Percentiles rank a stretch among this genome's conserved stretches.
phyloP scores from a whole-genome alignment of 345 rosid genomes.

The Noccaea caerulescens region DNA sequence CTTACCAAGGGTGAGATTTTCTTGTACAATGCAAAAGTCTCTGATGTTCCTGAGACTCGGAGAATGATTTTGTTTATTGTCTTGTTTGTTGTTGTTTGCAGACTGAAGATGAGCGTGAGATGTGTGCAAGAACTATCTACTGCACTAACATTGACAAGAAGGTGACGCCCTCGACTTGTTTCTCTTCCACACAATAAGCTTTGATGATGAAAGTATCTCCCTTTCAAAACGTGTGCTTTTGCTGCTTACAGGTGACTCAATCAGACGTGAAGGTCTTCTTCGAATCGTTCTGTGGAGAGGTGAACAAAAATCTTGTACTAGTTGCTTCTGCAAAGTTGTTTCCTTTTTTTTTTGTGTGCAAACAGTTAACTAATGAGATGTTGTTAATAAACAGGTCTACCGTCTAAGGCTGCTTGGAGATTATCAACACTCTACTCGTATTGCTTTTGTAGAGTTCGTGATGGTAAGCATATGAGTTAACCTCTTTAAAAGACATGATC shows the following conservation, averaged over 20 bases:
- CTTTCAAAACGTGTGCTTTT: slow-evolving; percentile 2
- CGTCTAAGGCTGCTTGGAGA: slow-evolving; percentile 86
- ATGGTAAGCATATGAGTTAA: slow-evolving; percentile 50
- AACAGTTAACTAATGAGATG: not conserved
- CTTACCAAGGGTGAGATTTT: slow-evolving; percentile 76
- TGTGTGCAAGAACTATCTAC: slow-evolving; percentile 90
- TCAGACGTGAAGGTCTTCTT: slow-evolving; percentile 70
- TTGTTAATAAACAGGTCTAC: slow-evolving; percentile 55
- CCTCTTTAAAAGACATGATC: not conserved
- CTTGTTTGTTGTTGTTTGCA: slow-evolving; percentile 37
- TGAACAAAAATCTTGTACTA: slow-evolving; percentile 10
- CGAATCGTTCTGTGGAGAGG: slow-evolving; percentile 83
- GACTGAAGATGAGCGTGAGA: slow-evolving; percentile 94
- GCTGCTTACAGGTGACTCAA: slow-evolving; percentile 63
- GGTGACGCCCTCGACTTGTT: slow-evolving; percentile 53
- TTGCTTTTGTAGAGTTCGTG: slow-evolving; percentile 82
- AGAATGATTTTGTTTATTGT: slow-evolving; percentile 16
- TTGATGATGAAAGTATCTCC: slow-evolving; percentile 6
- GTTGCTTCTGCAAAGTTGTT: not conserved
- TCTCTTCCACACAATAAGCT: not conserved
- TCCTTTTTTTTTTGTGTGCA: not conserved
- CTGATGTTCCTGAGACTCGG: not conserved
- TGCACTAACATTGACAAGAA: slow-evolving; percentile 96
- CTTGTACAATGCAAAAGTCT: not conserved
- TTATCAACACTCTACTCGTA: slow-evolving; percentile 80